These are phyloP conservation scores for Candida caryicola DNA, from an alignment of 805 yeast genomes.

Conservation along the genomic window DNA sequence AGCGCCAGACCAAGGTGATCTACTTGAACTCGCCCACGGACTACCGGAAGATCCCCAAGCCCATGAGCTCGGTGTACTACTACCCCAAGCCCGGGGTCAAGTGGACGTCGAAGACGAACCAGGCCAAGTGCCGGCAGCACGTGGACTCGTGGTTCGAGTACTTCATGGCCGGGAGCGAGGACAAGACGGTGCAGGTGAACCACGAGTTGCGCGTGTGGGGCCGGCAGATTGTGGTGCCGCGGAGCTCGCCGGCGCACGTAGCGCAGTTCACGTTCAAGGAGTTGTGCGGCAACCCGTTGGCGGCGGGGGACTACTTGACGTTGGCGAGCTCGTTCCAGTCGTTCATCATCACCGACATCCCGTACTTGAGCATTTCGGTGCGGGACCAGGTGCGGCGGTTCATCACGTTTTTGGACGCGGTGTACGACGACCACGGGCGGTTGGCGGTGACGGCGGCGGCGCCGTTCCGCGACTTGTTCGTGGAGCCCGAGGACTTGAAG, in stretches of 20 bases:
- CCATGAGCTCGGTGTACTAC: slow-evolving; percentile 75
- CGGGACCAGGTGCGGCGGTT: slow-evolving; percentile 87
- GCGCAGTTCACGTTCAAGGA: slow-evolving; percentile 88
- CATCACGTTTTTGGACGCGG: slow-evolving; percentile 93
- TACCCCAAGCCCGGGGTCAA: slow-evolving; percentile 64
- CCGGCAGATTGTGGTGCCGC: slow-evolving; percentile 71
- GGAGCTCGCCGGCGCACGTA: slow-evolving; percentile 70
- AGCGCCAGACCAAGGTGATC: slow-evolving; percentile 70
- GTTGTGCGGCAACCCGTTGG: slow-evolving; percentile 80
- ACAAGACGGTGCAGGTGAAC: slow-evolving; percentile 15
- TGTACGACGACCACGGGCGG: slow-evolving; percentile 85
- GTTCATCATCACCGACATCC: slow-evolving; percentile 90
- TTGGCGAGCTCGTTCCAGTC: slow-evolving; percentile 73
- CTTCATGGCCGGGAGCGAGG: slow-evolving; percentile 55
- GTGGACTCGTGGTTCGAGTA: slow-evolving; percentile 73
- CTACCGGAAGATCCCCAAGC: slow-evolving; percentile 84
- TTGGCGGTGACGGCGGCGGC: slow-evolving; percentile 88
- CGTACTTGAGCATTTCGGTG: slow-evolving; percentile 70
- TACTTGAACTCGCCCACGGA: slow-evolving; percentile 89
- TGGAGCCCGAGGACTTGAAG: slow-evolving; percentile 67
- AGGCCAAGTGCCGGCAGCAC: slow-evolving; percentile 55
- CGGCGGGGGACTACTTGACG: slow-evolving; percentile 92
- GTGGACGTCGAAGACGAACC: slow-evolving; percentile 50
- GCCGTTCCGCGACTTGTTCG: slow-evolving; percentile 79
- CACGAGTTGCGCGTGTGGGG: slow-evolving; percentile 75